phyloP scores from a whole-genome alignment of 179 eudicot species.

The Dionaea muscipula region DNA sequence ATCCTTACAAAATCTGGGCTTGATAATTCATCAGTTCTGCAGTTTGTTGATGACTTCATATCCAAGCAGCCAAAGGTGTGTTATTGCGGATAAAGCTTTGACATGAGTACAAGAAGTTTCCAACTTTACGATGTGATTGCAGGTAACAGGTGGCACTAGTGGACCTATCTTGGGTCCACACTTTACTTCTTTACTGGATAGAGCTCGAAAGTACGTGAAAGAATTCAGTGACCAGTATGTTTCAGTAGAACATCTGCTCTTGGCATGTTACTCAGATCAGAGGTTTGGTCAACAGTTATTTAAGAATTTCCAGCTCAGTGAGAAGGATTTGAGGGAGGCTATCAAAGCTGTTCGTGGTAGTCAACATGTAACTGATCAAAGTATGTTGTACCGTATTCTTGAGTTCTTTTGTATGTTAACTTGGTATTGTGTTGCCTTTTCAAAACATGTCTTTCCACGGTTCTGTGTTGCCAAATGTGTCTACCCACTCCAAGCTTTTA shows the following conservation, averaged over 20 bases:
- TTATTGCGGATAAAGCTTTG: background rate
- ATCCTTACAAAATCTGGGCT: constrained; percentile 84
- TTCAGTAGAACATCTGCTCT: constrained; percentile 83
- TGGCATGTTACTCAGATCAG: constrained; percentile 63
- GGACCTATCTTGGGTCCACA: constrained; percentile 62
- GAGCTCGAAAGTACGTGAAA: constrained; percentile 63
- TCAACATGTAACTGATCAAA: constrained; percentile 92
- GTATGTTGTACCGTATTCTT: constrained; percentile 27
- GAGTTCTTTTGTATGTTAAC: background rate
- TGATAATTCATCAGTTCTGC: constrained; percentile 84
- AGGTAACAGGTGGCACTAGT: constrained; percentile 76
- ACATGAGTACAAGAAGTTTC: background rate
- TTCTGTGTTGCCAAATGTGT: no score
- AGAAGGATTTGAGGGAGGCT: constrained; percentile 75
- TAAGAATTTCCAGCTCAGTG: constrained; percentile 48
- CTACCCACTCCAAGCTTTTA: no score
- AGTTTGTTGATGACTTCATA: constrained; percentile 74
- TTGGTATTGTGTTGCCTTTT: no score
- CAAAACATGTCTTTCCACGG: no score
- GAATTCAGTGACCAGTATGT: constrained; percentile 86
- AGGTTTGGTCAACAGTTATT: constrained; percentile 80
- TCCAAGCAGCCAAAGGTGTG: constrained; percentile 84
- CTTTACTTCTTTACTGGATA: constrained; percentile 53
- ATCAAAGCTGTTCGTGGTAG: constrained; percentile 80
- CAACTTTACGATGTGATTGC: constrained; percentile 13